These are phyloP conservation scores for Solanum clarkiae DNA, from an alignment of 257 asterid genomes.

Conservation along the genomic window DNA sequence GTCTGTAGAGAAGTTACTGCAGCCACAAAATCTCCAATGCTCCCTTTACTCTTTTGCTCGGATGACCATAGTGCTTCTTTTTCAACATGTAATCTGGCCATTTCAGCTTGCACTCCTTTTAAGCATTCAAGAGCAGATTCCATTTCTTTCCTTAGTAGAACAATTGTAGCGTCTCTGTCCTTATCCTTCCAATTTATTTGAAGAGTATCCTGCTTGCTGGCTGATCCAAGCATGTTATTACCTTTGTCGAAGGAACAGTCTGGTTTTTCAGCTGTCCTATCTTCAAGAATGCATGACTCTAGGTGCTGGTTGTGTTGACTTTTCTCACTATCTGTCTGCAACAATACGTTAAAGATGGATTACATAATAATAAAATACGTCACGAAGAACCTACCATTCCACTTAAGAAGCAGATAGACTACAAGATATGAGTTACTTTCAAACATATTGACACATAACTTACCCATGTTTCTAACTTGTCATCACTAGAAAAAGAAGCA, in stretches of 20 bases:
- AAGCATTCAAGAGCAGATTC: slow-evolving; percentile 60
- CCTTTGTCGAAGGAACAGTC: not conserved
- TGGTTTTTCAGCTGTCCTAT: slow-evolving; percentile 5
- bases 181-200: slow-evolving; percentile 18
- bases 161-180: slow-evolving; percentile 37
- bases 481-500: slow-evolving; percentile 5
- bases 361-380: not conserved
- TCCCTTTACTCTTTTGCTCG: slow-evolving; percentile 35
- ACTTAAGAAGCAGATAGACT: not conserved
- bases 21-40: slow-evolving; percentile 29
- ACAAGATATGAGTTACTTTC: not conserved
- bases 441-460: slow-evolving; percentile 2
- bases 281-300: slow-evolving; percentile 2
- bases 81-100: slow-evolving; percentile 42
- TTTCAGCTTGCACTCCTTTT: slow-evolving; percentile 59
- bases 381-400: not conserved
- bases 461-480: slow-evolving; percentile 44
- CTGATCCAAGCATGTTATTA: not conserved
- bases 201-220: slow-evolving; percentile 3
- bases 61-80: slow-evolving; percentile 44
- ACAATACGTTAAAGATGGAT: slow-evolving; percentile 13
- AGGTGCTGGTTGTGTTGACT: slow-evolving; percentile 17
- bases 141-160: slow-evolving; percentile 59
- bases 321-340: slow-evolving; percentile 57
- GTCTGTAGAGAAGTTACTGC: slow-evolving; percentile 40